Evolutionary conservation across 1,284 basidiomycete species (phyloP).

Genomic region (Lentinula novae-zelandiae): DNA sequence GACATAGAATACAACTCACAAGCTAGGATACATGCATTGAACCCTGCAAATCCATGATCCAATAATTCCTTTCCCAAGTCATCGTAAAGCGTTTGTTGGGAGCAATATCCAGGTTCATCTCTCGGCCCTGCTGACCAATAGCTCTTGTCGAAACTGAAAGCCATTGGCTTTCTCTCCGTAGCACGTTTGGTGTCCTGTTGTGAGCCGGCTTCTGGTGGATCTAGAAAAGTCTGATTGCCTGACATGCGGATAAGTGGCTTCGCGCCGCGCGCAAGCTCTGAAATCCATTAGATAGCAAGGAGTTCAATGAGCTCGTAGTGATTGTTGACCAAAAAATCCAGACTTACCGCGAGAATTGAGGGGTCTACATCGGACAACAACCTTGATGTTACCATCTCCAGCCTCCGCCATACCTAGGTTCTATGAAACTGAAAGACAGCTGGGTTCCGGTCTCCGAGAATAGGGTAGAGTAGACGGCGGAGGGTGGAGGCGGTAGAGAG

Average conservation of each 20-base stretch:
- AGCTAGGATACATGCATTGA: slow-evolving; percentile 97
- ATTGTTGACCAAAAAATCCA: not conserved
- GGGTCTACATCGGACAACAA: slow-evolving; percentile 94
- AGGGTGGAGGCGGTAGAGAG: not conserved
- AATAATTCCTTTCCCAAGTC: slow-evolving; percentile 94
- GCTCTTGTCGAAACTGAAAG: slow-evolving; percentile 92
- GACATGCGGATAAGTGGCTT: slow-evolving; percentile 92
- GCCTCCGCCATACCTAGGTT: slow-evolving; percentile 39
- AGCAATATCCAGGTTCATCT: slow-evolving; percentile 86
- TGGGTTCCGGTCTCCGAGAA: not conserved
- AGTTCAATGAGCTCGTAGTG: not conserved
- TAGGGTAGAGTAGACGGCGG: not conserved
- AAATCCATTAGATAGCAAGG: not conserved
- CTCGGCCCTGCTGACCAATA: slow-evolving; percentile 92
- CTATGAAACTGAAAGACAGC: not conserved
- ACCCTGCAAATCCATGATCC: slow-evolving; percentile 93
- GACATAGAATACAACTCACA: slow-evolving; percentile 58
- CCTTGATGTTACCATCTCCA: slow-evolving; percentile 87
- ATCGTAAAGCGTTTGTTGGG: slow-evolving; percentile 91
- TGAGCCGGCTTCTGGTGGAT: slow-evolving; percentile 80
- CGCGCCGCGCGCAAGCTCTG: slow-evolving; percentile 84
- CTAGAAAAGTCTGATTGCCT: slow-evolving; percentile 86
- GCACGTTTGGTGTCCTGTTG: slow-evolving; percentile 72
- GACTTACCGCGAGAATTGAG: slow-evolving; percentile 86
- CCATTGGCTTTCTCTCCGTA: slow-evolving; percentile 84